Base-by-base conservation (phyloP, 2,329 filamentous ascomycete genomes). In the Epichloe baconii region DNA sequence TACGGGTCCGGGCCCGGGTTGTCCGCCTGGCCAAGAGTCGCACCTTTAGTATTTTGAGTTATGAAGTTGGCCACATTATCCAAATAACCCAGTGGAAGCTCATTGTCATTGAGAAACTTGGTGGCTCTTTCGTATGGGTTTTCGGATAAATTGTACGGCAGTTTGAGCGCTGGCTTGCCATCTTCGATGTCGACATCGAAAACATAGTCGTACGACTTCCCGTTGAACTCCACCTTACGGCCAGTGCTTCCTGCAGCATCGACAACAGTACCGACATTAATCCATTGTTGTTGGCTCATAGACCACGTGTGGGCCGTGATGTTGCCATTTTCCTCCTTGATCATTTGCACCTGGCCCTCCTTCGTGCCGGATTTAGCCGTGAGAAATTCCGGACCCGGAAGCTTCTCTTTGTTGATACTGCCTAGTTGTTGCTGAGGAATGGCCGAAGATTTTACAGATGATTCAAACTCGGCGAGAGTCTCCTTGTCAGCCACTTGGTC, bases 111-210 rank as follows among this genome's bases (percentile, higher is more conserved):
- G 46, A 97, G 83, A 59, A 97, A 98, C 62, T 88, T 95, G 37
- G 85, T 88, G 0, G 93, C 91, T 2, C 85, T 84, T 59, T 95
- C 87, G 65, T 94, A 97, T 0, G 89, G 88, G 58, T 96, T 96
- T 63, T 96, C 85, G 1, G 86, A 88, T 12, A 91, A 76, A 64
- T 97, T 96, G 69, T 86, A 97, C 0, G 91, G 89, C n/a, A 97
- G 75, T 67, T 96, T 96, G 44, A 97, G 73, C 0, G 91, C 82
- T 12, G 91, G 90, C 62, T 94, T 91, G 49, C 89, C 91, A 61
- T 96, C 91, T 64, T 95, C 88, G 55, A 96, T 94, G 60, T 95
- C 90, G 26, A 96, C 90, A 62, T 96, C 90, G 58, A 97, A 97
- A 8, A 98, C 90, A 61, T 85, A 96, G 64, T 98, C 93, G 65